Base-by-base conservation (phyloP, 768 basidiomycete species). In the Rhodotorula kratochvilovae region DNA sequence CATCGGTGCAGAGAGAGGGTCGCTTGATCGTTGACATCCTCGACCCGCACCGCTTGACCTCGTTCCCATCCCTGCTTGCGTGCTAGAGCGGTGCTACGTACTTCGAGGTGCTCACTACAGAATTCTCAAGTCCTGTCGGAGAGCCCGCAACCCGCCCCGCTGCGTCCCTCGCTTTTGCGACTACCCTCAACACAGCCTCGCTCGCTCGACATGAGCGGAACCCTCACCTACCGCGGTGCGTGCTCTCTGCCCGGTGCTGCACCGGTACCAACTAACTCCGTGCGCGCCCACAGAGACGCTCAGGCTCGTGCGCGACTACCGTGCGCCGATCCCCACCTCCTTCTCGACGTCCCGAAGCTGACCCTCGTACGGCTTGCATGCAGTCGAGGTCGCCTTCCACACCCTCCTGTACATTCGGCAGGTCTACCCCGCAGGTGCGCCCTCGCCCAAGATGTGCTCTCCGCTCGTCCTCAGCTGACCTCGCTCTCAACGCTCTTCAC, bases 381-480 rank as follows among this genome's bases (percentile, higher is more conserved):
- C 67, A 98, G 95, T 98, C 76, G 95, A 98, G 79, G 90, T 94
- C 42, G 90, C 91, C 17, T 88, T 96, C 70, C 94, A 97, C 78
- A 88, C 88, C 7, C 91, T 98, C 71, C 85, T 98, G 11, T 96
- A 91, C 77, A 87, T 92, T 39, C 88, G 95, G 29, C 89, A 90
- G 75, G 84, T 98, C 61, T 98, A 97, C 77, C 95, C 94, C 0
- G 83, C 88, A 2, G 50, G 78, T 68, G 16, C 19, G 76, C 23
- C 21, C 1, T 39, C 5, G 7, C 19, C 23, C 54, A n/a, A n/a
- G n/a, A 17, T 6, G 55, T 50, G 23, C 59, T 5, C 21, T 25
- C 29, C 19, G n/a, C 29, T 46, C 42, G 33, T 1, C 12, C 55
- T 27, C 35, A 39, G 6, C 60, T 54, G 43, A 43, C 42, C 36